Conservation (phyloP, 2,329 filamentous ascomycete genomes). For the Thelonectria blattea region DNA sequence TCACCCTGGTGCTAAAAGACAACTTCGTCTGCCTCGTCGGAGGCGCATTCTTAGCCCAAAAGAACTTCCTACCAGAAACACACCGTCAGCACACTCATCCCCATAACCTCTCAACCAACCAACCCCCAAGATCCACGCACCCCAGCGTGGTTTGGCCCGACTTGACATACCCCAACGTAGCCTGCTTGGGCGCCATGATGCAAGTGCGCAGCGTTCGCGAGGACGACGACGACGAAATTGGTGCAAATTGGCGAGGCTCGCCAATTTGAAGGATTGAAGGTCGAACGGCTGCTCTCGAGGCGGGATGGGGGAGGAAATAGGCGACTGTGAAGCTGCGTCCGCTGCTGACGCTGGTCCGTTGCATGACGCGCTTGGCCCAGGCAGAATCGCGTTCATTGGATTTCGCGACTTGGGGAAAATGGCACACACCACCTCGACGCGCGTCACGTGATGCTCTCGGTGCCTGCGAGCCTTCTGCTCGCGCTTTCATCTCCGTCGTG, state of each 20-base stretch:
- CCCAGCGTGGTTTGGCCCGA: conserved; percentile 74
- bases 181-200: conserved; percentile 68
- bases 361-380: conserved; percentile 46
- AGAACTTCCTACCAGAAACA: conserved; percentile 74
- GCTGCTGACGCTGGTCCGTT: conserved; percentile 29
- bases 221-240: too few relatives aligned
- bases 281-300: conserved; percentile 17
- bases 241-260: conserved; percentile 15
- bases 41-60: conserved; percentile 63
- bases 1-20: conserved; percentile 70
- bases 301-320: conserved; percentile 24
- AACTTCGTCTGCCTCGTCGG: conserved; percentile 79
- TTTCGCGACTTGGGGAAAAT: conserved; percentile 27
- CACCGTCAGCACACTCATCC: conserved; percentile 8
- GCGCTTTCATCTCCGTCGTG: background rate
- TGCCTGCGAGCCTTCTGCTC: background rate
- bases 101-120: background rate
- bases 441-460: conserved; percentile 34
- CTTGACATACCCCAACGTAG: conserved; percentile 87
- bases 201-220: conserved; percentile 22
- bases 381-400: conserved; percentile 50
- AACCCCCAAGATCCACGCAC: conserved; percentile 54
- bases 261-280: conserved; percentile 9
- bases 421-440: conserved; percentile 32
- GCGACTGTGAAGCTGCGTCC: conserved; percentile 27